These are phyloP conservation scores for Harringtonia lauricola DNA, from an alignment of 2,329 filamentous ascomycete genomes.

Conservation along the genomic window DNA sequence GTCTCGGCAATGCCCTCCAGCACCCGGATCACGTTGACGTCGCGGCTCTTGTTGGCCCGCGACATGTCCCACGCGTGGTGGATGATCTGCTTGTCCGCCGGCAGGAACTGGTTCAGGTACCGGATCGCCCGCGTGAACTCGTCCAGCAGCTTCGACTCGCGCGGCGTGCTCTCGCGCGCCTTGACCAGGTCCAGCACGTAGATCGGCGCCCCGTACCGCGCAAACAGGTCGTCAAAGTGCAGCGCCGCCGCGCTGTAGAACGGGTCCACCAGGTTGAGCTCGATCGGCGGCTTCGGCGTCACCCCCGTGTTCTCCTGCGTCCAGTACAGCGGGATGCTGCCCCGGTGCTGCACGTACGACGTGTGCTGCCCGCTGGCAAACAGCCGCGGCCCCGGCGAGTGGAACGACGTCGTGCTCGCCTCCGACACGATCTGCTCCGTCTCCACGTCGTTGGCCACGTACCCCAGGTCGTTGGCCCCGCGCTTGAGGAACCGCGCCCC, in stretches of 20 bases:
- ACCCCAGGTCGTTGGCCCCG: constrained; percentile 86
- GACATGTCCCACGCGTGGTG: constrained; percentile 99
- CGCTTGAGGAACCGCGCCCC: constrained; percentile 90
- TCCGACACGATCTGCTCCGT: constrained; percentile 98
- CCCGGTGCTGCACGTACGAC: constrained; percentile 91
- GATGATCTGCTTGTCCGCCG: constrained; percentile 71
- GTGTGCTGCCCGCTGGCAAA: constrained; percentile 88
- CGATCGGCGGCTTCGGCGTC: constrained; percentile 90
- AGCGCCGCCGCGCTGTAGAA: constrained; percentile 89
- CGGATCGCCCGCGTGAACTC: constrained; percentile 81
- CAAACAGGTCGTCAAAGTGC: constrained; percentile 91
- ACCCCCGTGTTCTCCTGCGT: constrained; percentile 93
- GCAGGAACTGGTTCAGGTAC: constrained; percentile 92
- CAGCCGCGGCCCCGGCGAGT: constrained; percentile 74
- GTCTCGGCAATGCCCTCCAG: constrained; percentile 84
- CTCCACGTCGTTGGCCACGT: constrained; percentile 97
- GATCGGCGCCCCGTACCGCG: constrained; percentile 83
- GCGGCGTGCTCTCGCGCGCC: constrained; percentile 71
- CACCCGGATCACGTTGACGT: constrained; percentile 88
- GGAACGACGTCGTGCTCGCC: constrained; percentile 87
- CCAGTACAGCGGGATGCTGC: constrained; percentile 95
- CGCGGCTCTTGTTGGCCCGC: constrained; percentile 79
- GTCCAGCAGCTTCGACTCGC: constrained; percentile 80
- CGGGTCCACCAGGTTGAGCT: constrained; percentile 88
- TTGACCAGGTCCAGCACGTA: constrained; percentile 92